Evolutionary conservation across 495 filamentous ascomycete genomes (phyloP).

Genomic region (Podospora pseudopauciseta): DNA sequence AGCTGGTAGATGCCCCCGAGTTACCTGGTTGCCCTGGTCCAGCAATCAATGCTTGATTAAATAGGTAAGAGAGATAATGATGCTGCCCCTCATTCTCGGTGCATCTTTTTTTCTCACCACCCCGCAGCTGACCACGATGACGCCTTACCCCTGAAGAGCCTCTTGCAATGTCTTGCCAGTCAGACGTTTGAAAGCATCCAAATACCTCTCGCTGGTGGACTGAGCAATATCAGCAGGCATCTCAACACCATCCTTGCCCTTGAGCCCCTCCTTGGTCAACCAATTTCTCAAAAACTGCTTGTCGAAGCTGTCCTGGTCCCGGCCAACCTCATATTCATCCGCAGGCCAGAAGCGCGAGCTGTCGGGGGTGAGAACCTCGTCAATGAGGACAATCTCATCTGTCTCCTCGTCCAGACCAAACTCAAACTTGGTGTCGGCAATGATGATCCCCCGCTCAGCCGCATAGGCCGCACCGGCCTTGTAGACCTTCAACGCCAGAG

Average conservation of each 20-base stretch:
- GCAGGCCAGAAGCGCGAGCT: conserved; percentile 86
- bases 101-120: neutral
- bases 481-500: conserved; percentile 70
- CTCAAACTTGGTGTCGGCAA: conserved; percentile 62
- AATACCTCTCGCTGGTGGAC: conserved; percentile 55
- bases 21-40: neutral
- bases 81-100: neutral
- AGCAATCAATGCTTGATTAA: neutral
- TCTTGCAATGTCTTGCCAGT: conserved; percentile 45
- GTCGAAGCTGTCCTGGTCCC: conserved; percentile 75
- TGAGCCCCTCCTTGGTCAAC: conserved; percentile 67
- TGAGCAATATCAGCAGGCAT: conserved; percentile 64
- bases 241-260: conserved; percentile 60
- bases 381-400: conserved; percentile 76
- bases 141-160: conserved; percentile 22
- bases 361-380: conserved; percentile 87
- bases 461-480: conserved; percentile 71
- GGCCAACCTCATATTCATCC: conserved; percentile 66
- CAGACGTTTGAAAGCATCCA: conserved; percentile 41
- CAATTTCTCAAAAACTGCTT: conserved; percentile 92
- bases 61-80: neutral
- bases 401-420: conserved; percentile 68
- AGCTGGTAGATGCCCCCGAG: neutral
- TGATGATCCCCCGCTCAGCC: conserved; percentile 75
- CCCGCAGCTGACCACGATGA: neutral